Percentiles rank a stretch among this genome's conserved stretches.
Evolutionary conservation across 2,329 filamentous ascomycete species (phyloP).

Genomic region (Alternaria gaisen): DNA sequence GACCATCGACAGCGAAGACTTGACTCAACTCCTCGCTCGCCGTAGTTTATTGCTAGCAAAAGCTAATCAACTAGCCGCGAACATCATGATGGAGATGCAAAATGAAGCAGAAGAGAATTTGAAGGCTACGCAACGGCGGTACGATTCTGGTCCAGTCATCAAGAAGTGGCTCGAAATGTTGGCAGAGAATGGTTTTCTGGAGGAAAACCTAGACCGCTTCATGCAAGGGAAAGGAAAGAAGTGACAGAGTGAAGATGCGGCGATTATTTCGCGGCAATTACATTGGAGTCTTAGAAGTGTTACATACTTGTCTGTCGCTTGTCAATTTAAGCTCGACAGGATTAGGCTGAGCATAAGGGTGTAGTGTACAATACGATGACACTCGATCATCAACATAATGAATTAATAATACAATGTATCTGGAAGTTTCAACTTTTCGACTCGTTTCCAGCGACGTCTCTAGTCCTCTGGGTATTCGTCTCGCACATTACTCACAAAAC

Average conservation of each 20-base stretch:
- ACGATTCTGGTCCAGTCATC: slow-evolving; percentile 75
- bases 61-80: slow-evolving; percentile 41
- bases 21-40: slow-evolving; percentile 30
- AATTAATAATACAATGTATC: neutral
- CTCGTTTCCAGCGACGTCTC: neutral
- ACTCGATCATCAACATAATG: neutral
- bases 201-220: slow-evolving; percentile 37
- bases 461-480: slow-evolving; percentile 90
- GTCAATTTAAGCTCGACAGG: neutral
- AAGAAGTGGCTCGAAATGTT: slow-evolving; percentile 74
- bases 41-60: slow-evolving; percentile 24
- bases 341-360: neutral
- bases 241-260: neutral
- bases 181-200: slow-evolving; percentile 70
- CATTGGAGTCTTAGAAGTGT: neutral
- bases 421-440: neutral
- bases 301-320: neutral
- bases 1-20: slow-evolving; percentile 32
- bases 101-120: slow-evolving; percentile 60
- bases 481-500: slow-evolving; percentile 82
- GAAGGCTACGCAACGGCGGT: slow-evolving; percentile 64
- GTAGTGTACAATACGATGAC: neutral
- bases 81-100: slow-evolving; percentile 60
- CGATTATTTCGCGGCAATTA: neutral
- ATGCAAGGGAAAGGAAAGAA: slow-evolving; percentile 19